These are phyloP conservation scores for Alternaria gaisen DNA, from an alignment of 2,329 filamentous ascomycete genomes.

Conservation along the genomic window DNA sequence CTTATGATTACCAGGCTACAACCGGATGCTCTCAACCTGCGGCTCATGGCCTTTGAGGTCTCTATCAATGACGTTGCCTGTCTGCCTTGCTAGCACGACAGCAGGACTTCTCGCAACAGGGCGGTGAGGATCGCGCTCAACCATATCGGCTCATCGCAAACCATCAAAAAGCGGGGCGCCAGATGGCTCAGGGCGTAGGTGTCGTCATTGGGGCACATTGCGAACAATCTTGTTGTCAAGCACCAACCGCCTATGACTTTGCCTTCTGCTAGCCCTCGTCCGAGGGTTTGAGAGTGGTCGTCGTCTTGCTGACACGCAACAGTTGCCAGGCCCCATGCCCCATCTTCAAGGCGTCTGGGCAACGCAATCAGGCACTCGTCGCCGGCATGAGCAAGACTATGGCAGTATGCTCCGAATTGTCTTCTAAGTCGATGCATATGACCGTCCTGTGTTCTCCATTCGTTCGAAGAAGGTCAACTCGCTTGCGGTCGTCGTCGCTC, in stretches of 20 bases:
- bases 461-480: background rate
- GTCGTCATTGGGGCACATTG: no score
- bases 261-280: background rate
- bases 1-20: background rate
- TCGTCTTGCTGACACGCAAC: background rate
- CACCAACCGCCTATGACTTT: background rate
- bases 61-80: background rate
- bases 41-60: no score
- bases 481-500: background rate
- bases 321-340: background rate
- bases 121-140: background rate
- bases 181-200: accelerated
- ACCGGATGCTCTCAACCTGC: background rate
- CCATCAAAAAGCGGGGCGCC: background rate
- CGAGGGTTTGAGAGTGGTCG: background rate
- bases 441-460: background rate
- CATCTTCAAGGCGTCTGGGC: background rate
- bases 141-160: background rate
- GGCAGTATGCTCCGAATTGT: background rate
- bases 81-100: background rate
- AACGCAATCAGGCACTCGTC: no score
- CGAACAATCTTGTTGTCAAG: no score
- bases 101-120: no score
- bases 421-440: background rate
- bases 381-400: background rate